A percentile compares a stretch with the other conserved stretches of the same genome.
Conservation (phyloP, 768 basidiomycete genomes). For the Lactarius indigo region DNA sequence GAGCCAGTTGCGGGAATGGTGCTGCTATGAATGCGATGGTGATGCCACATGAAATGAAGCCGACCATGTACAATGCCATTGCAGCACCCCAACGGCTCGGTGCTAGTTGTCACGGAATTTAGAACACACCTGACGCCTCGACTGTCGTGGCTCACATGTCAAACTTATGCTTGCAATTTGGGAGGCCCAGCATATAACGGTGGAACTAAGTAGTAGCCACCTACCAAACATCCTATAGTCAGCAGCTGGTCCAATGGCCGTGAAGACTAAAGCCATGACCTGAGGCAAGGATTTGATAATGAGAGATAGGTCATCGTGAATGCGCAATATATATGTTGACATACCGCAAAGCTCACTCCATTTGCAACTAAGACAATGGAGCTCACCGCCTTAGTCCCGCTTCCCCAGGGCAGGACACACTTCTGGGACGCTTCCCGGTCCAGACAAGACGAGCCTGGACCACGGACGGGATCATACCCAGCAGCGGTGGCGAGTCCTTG, state of each 20-base stretch:
- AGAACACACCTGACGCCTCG: not conserved
- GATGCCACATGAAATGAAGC: constrained; percentile 76
- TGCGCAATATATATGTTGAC: constrained; percentile 24
- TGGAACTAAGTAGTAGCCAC: constrained; percentile 69
- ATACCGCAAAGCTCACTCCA: constrained; percentile 67
- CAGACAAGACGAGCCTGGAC: constrained; percentile 65
- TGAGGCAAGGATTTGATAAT: constrained; percentile 28
- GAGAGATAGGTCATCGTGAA: not conserved
- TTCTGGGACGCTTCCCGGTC: constrained; percentile 54
- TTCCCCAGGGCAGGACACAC: constrained; percentile 76
- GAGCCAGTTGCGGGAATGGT: constrained; percentile 72
- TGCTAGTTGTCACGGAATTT: constrained; percentile 35
- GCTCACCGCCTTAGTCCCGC: constrained; percentile 66
- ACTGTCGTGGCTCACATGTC: constrained; percentile 44
- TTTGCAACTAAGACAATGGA: constrained; percentile 76
- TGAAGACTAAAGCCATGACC: constrained; percentile 78
- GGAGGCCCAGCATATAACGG: constrained; percentile 72
- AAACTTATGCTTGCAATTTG: constrained; percentile 75
- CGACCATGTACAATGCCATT: constrained; percentile 76
- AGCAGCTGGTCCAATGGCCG: constrained; percentile 62
- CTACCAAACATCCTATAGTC: constrained; percentile 76
- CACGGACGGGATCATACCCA: constrained; percentile 65
- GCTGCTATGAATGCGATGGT: constrained; percentile 81
- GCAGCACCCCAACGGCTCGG: constrained; percentile 67
- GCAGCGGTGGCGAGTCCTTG: constrained; percentile 66